Base-by-base conservation (phyloP, 2,329 filamentous ascomycete species). In the Ascochyta clinopodiicola region DNA sequence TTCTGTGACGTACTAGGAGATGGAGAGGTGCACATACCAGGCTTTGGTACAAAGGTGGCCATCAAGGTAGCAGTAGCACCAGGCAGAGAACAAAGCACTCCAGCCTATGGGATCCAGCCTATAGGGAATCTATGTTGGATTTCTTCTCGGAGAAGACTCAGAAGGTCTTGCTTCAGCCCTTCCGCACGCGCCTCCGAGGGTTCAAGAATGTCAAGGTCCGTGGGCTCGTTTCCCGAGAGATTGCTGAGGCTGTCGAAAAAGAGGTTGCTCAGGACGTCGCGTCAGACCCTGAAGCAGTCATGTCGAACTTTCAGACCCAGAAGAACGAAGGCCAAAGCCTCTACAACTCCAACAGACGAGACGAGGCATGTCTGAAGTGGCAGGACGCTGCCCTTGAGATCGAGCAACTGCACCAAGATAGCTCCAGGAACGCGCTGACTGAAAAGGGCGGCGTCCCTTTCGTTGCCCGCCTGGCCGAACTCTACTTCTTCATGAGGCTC, bases 111-210 rank as follows among this genome's bases (percentile, higher is more conserved):
- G 37, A 17, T 21, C 44, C 59, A n/a, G 10, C 39, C 1, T 51
- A 56, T 29, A 58, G 40, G 37, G 17, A 39, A 35, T 15, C 35
- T 37, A 9, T 51, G 56, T 24, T 39, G 12, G 48, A 51, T 7
- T 64, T 63, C 59, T 67, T 65, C 46, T 57, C 60, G 1, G 42
- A 51, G 10, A 58, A 51, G 6, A 69, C 53, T 0, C 63, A 68
- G 35, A n/a, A 61, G 42, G 38, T 38, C 2, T 45, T 68, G 2
- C 46, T 68, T 9, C 44, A 40, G n/a, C 59, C 63, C 6, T 57
- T 68, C 44, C 54, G 44, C 21, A 48, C 37, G 7, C 47, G 32
- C 2, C 38, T 66, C 8, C 48, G 59, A 17, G 64, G 64, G 2
- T 62, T 57, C 21, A 48, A 57, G 17, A 15, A 40, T 15, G 45